A percentile compares a stretch with the other conserved stretches of the same genome.
These are phyloP conservation scores for Cynanchum wilfordii DNA, from an alignment of 257 asterid genomes.

Conservation along the genomic window DNA sequence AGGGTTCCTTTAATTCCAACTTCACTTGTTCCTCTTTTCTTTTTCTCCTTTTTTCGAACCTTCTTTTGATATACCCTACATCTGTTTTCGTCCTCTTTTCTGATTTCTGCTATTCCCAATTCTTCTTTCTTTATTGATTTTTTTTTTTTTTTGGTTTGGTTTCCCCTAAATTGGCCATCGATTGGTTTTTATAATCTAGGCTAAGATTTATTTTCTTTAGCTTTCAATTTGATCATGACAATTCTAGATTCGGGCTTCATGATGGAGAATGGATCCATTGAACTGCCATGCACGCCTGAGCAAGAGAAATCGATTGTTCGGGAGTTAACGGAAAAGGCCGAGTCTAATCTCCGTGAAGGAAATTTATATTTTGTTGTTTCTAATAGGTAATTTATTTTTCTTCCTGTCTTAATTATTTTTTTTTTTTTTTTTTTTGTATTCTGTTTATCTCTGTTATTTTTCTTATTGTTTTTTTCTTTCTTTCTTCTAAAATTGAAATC, in stretches of 20 bases:
- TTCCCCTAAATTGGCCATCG: neutral
- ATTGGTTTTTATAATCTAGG: neutral
- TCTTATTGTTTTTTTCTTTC: no score
- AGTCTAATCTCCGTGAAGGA: slow-evolving; percentile 68
- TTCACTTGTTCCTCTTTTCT: neutral
- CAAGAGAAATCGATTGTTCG: slow-evolving; percentile 65
- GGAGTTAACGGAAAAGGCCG: slow-evolving; percentile 61
- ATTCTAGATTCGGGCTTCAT: slow-evolving; percentile 70
- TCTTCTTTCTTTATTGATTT: neutral
- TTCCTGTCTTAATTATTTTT: neutral
- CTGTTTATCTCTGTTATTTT: neutral
- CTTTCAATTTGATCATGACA: slow-evolving; percentile 54
- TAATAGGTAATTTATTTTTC: slow-evolving; percentile 36
- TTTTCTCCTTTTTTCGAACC: neutral
- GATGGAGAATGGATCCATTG: slow-evolving; percentile 82
- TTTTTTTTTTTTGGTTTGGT: neutral
- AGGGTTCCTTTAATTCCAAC: neutral
- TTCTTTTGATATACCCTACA: neutral
- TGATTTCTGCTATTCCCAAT: neutral
- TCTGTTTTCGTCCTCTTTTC: neutral
- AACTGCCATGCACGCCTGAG: slow-evolving; percentile 78
- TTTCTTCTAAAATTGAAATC: neutral
- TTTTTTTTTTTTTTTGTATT: no score
- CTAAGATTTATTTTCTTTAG: neutral
- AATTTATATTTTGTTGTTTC: slow-evolving; percentile 66